Evolutionary conservation across 805 yeast species (phyloP).

Genomic region (Teunomyces panamensis): DNA sequence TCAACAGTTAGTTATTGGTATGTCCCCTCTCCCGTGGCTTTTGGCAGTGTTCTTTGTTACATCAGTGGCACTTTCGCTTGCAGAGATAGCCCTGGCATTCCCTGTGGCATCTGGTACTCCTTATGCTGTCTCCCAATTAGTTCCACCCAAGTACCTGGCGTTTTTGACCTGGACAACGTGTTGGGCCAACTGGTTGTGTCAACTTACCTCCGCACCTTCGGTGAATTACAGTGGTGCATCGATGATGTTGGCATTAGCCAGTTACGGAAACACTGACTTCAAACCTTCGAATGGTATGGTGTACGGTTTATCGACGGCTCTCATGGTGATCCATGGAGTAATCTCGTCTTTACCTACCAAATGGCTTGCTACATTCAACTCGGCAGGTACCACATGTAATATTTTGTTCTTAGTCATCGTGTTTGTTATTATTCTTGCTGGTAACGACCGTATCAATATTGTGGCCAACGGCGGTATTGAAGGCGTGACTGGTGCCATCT

Average conservation of each 20-base stretch:
- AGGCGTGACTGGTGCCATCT: constrained; percentile 23
- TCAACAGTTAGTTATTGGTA: constrained; percentile 59
- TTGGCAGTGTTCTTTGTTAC: constrained; percentile 54
- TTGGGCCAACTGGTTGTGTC: constrained; percentile 64
- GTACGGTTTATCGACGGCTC: constrained; percentile 51
- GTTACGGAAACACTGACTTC: constrained; percentile 40
- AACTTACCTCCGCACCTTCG: constrained; percentile 60
- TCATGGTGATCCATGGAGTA: constrained; percentile 45
- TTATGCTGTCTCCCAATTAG: constrained; percentile 61
- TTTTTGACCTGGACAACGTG: constrained; percentile 61
- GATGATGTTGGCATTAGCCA: constrained; percentile 51
- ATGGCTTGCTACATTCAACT: constrained; percentile 51
- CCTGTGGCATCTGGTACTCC: constrained; percentile 71
- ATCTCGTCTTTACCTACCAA: constrained; percentile 54
- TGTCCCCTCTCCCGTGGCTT: constrained; percentile 60
- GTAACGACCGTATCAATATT: constrained; percentile 40
- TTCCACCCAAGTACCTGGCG: constrained; percentile 54
- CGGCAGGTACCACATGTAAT: constrained; percentile 49
- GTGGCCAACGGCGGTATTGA: constrained; percentile 37
- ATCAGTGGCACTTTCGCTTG: constrained; percentile 59
- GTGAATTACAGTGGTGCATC: constrained; percentile 56
- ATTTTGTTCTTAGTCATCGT: constrained; percentile 49
- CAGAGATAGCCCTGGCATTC: constrained; percentile 62
- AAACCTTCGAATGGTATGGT: constrained; percentile 47
- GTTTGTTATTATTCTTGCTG: constrained; percentile 52